Base-by-base conservation (phyloP, 2,329 filamentous ascomycete species). In the Pseudonectria foliicola region DNA sequence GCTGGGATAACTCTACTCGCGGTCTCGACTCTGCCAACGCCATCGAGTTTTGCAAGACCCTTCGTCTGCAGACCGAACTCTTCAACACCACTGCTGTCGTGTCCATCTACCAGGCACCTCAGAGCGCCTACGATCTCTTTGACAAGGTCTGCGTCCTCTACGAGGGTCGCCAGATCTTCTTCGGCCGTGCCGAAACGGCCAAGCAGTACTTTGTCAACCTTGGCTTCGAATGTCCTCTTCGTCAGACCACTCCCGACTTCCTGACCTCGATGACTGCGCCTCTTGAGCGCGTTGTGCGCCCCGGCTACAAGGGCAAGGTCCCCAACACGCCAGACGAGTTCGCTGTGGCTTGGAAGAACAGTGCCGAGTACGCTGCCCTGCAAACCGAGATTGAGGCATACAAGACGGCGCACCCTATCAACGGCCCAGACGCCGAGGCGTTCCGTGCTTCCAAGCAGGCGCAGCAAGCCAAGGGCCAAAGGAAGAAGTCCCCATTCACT, bases 401-500 rank as follows among this genome's bases (percentile, higher is more conserved):
- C 58, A 76, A 77, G 59, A 35, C 28, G 15, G 55, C 56, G 10
- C 73, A 77, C 39, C 71, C 73, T 14, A 60, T 77, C 43, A 58
- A 67, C 46, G 74, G 74, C 7, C 64, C 68, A n/a, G 72, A 77
- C 35, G 73, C 73, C 12, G 62, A 70, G 40, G 67, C 60, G 11
- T 78, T 78, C 66, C 72, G 74, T 42, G 67, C 63, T n/a, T 67
- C 65, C 37, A 70, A 63, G 59, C 59, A 63, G 33, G 65, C 65
- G 11, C 70, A 76, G 55, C 74, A 78, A 54, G 71, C 76, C 44
- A 73, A 67, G 52, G 53, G 62, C 18, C 70, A 74, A 54, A 81
- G 85, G 3, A 59, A 71, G 31, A 76, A 77, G 56, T 93, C 86
- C 2, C 87, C 89, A 0, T 95, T 82, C 59, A 95, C 86, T 1